Percentiles rank a stretch among this genome's conserved stretches.
These are phyloP conservation scores for Sclerotinia spermophila DNA, from an alignment of 2,329 filamentous ascomycete genomes.

Conservation along the genomic window DNA sequence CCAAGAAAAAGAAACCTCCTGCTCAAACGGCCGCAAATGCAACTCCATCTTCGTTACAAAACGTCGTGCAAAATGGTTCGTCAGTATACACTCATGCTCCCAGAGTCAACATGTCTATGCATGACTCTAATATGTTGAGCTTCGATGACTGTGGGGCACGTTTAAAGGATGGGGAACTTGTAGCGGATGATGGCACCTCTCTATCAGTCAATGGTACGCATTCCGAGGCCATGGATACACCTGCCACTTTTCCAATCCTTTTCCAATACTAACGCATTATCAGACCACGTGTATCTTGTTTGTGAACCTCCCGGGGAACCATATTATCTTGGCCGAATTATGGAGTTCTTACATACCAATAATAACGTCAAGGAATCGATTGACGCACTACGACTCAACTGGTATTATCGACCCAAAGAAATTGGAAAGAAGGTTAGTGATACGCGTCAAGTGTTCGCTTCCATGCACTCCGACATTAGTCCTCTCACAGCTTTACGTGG, in stretches of 20 bases:
- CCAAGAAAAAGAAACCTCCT: slow-evolving; percentile 82
- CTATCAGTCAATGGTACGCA: slow-evolving; percentile 79
- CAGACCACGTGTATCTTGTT: slow-evolving; percentile 89
- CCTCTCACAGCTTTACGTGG: slow-evolving; percentile 89
- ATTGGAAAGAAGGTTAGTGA: slow-evolving; percentile 90
- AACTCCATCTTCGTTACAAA: slow-evolving; percentile 18
- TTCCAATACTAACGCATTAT: slow-evolving; percentile 24
- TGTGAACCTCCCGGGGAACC: slow-evolving; percentile 97
- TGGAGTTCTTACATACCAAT: slow-evolving; percentile 89
- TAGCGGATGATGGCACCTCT: slow-evolving; percentile 85
- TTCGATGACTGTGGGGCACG: slow-evolving; percentile 70
- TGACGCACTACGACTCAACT: slow-evolving; percentile 89
- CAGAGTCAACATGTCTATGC: slow-evolving; percentile 26
- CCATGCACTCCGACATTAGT: slow-evolving; percentile 97
- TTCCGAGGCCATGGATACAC: slow-evolving; percentile 4
- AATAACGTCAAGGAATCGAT: slow-evolving; percentile 71
- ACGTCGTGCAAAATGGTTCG: slow-evolving; percentile 18
- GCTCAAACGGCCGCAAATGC: slow-evolving; percentile 27
- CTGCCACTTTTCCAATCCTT: not conserved
- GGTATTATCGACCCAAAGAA: slow-evolving; percentile 96
- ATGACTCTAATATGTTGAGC: slow-evolving; percentile 81
- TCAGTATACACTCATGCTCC: slow-evolving; percentile 22
- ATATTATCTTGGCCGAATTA: slow-evolving; percentile 95
- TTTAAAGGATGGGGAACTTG: slow-evolving; percentile 72
- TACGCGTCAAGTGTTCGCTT: slow-evolving; percentile 86